Base-by-base conservation (phyloP, 495 filamentous ascomycete species). In the Margaritispora aquatica region DNA sequence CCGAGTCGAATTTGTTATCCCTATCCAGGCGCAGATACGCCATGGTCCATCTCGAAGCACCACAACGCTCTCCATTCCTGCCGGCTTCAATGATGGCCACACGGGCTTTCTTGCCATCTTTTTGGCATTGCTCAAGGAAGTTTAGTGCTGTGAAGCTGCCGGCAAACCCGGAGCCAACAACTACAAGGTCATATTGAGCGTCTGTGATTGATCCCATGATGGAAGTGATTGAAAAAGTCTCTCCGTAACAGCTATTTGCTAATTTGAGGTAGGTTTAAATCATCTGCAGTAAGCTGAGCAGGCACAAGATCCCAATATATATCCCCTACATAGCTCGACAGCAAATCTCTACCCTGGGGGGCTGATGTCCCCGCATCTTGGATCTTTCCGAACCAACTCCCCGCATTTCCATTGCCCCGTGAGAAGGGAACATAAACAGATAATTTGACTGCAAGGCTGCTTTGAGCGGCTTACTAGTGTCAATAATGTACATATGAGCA, bases 41-140 rank as follows among this genome's bases (percentile, higher is more conserved):
- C 31, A 44, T 47, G 31, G 54, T 56, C 54, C 54, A 56, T 23
- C 54, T n/a, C 2, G 54, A 56, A 46, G 54, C 54, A 48, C 54
- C 54, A 46, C 54, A 56, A 56, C 54, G 54, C 23, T 56, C 54
- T n/a, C 54, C 54, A 24, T 56, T 56, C 54, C 47, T 56, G 34
- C 54, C 54, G 9, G 29, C 54, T 26, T 56, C 54, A 26, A 56
- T 56, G 36, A 56, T 22, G 5, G 54, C 54, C 9, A 56, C 54
- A 23, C 29, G 36, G 17, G 31, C 54, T 46, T 44, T 17, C 36
- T 46, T 56, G 4, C 26, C 26, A 21, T 56, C 54, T 23, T 46
- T 44, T 23, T 48, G n/a, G 54, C 36, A 56, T 26, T 56, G 54
- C 21, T 56, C 54, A 10, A 56, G 21, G 24, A 56, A 56, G 21